Conservation (phyloP, 352 stramenopile genomes). For the Pythium apleroticum region DNA sequence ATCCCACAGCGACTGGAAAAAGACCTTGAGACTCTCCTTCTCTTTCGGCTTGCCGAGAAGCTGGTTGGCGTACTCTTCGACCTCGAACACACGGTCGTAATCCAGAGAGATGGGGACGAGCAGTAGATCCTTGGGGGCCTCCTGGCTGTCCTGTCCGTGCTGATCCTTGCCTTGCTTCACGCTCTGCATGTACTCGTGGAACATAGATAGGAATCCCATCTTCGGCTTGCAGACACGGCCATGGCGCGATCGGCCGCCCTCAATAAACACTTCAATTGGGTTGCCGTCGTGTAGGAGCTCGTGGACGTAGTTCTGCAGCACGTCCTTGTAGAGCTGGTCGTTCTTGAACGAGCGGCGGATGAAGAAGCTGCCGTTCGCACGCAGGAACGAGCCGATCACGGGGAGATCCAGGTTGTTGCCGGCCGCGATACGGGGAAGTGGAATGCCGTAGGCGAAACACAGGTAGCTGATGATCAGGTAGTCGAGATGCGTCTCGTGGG, state of each 20-base stretch:
- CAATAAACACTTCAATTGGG: slow-evolving; percentile 88
- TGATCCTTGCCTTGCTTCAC: not conserved
- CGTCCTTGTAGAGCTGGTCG: slow-evolving; percentile 80
- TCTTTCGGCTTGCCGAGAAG: slow-evolving; percentile 84
- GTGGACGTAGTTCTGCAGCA: slow-evolving; percentile 85
- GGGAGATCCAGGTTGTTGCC: slow-evolving; percentile 89
- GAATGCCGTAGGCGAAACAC: slow-evolving; percentile 87
- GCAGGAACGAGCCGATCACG: slow-evolving; percentile 77
- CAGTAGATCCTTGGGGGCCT: slow-evolving; percentile 35
- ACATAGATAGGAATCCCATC: slow-evolving; percentile 75
- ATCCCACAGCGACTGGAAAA: slow-evolving; percentile 74
- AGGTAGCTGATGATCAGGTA: slow-evolving; percentile 91
- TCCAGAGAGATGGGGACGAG: slow-evolving; percentile 87
- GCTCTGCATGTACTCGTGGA: slow-evolving; percentile 51
- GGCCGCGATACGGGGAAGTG: slow-evolving; percentile 78
- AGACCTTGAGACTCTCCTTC: slow-evolving; percentile 71
- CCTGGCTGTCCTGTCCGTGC: slow-evolving; percentile 18
- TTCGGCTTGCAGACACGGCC: slow-evolving; percentile 74
- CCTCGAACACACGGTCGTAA: slow-evolving; percentile 90
- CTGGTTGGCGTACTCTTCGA: slow-evolving; percentile 85
- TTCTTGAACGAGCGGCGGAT: slow-evolving; percentile 80
- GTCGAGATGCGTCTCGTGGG: slow-evolving; percentile 89
- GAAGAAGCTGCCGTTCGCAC: slow-evolving; percentile 88
- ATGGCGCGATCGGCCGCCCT: slow-evolving; percentile 82
- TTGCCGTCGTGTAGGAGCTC: slow-evolving; percentile 78